Base-by-base conservation (phyloP, 1,284 basidiomycete species). In the Leccinum cinnamomeum region DNA sequence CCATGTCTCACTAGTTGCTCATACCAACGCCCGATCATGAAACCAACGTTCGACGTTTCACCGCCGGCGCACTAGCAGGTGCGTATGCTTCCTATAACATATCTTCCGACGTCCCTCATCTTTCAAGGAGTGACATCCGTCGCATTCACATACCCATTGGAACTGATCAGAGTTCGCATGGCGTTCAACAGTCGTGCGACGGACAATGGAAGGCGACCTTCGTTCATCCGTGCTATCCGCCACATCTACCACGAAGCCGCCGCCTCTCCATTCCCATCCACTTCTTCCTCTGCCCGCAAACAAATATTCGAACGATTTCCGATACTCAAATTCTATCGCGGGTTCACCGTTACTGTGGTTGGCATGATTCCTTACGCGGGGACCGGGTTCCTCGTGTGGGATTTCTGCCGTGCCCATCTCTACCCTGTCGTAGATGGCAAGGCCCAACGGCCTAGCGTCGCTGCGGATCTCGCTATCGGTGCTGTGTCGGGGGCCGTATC, bases 301-400 rank as follows among this genome's bases (percentile, higher is more conserved):
- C 75, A 76, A 66, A 67, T 80, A 18, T 82, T 87, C 65, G 78
- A 82, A 64, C 80, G 78, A 37, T 86, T 94, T 68, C 90, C 90
- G 35, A 70, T 91, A 59, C 82, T 95, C 63, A 95, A 97, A 71
- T 96, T 97, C 77, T 99, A 99, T 75, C 90, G 97, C 35, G 97
- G 97, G 7, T 98, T 99, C 77, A 88, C 89, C 10, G 92, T 96
- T 39, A 95, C 94, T n/a, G 78, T 97, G 51, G 76, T 86, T 23
- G 95, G 95, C 50, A 98, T 98, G 87, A 82, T 99, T 18, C 97
- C 97, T 0, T 99, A 99, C 71, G 95, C 96, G 1, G 97, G 97
- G 7, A 95, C 95, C 1, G 94, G 92, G 11, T 99, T 99, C 80
- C 84, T 99, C 59, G 89, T 90, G 20, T 98, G 94, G 89, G 95